Evolutionary conservation across 2,329 filamentous ascomycete species (phyloP).

Genomic region (Aspergillus quadricinctus): DNA sequence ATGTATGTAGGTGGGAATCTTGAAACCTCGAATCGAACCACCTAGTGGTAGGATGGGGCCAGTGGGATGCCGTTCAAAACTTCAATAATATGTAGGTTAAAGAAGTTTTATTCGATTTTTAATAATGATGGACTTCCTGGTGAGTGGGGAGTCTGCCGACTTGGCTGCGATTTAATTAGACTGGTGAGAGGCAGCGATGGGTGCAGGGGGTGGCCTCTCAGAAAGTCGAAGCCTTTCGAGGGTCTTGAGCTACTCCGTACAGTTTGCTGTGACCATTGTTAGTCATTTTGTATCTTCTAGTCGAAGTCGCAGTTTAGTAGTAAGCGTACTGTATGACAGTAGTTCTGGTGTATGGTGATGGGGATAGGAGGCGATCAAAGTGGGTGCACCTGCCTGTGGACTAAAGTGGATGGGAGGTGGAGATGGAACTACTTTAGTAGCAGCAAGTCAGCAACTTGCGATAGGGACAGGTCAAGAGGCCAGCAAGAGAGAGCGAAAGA

Average conservation of each 20-base stretch:
- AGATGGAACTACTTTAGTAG: background rate
- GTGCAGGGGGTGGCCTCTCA: background rate
- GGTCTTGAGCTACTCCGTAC: background rate
- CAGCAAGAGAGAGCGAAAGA: background rate
- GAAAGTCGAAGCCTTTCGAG: background rate
- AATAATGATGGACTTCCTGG: slow-evolving; percentile 4
- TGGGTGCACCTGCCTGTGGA: background rate
- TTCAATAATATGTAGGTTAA: background rate
- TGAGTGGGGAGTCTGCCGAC: slow-evolving; percentile 6
- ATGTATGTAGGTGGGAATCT: background rate
- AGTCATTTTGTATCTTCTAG: background rate
- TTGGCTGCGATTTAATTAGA: slow-evolving; percentile 7
- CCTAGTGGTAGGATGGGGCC: background rate
- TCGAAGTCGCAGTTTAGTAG: background rate
- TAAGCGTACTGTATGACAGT: background rate
- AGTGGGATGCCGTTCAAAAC: background rate
- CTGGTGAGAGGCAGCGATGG: slow-evolving; percentile 1
- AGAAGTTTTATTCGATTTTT: background rate
- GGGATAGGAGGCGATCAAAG: background rate
- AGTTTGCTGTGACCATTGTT: background rate
- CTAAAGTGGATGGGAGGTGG: background rate
- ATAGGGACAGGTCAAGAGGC: background rate
- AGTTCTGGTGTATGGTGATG: background rate
- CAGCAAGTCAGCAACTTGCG: background rate
- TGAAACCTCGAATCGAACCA: background rate